Evolutionary conservation across 306 rosid species (phyloP), one percentile per base, ranked within the genome.

Genomic region (Cicer arietinum): DNA sequence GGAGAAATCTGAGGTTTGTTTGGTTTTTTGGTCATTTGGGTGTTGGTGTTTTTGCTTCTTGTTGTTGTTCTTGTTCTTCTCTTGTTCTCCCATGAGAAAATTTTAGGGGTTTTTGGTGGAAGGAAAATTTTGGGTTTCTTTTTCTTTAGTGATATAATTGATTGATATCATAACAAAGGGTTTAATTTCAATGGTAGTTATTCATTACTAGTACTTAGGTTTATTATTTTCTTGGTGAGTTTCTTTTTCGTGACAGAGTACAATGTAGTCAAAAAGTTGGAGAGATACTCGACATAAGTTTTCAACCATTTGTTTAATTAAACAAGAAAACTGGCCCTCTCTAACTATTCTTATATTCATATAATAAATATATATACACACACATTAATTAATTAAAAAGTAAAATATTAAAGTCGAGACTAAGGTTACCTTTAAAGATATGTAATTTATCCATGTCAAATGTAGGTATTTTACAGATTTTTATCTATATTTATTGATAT

Each of bases 41-140:
- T 95, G 98, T 46, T 90, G 93, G 39, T 90, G 99, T 63, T 95
- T 95, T 73, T 83, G 98, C 84, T 89, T 95, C 92, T 95, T 92
- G 83, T 85, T 86, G 72, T 90, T 88, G 77, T 60, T 60, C 45
- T 74, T 77, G 25, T 18, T 87, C 73, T 83, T 85, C 78, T 86
- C 91, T 71, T 85, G 89, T 78, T 89, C 87, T 77, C 73, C 92
- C 95, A 88, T 89, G 89, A 67, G 3, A n/a, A 41, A 14, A 7
- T 60, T 12, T 17, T 30, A 59, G 79, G 61, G 60, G 44, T 30
- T 81, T 75, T 81, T 75, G 65, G 80, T 30, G 74, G 67, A 59
- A 10, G 25, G 69, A 35, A 60, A 60, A 7, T 3, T 35, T 58
- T 40, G 37, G 1, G 25, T 25, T 44, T 22, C 81, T 8, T 62